Base-by-base conservation (phyloP, 1,284 basidiomycete species). In the Violaceomyces palustris region DNA sequence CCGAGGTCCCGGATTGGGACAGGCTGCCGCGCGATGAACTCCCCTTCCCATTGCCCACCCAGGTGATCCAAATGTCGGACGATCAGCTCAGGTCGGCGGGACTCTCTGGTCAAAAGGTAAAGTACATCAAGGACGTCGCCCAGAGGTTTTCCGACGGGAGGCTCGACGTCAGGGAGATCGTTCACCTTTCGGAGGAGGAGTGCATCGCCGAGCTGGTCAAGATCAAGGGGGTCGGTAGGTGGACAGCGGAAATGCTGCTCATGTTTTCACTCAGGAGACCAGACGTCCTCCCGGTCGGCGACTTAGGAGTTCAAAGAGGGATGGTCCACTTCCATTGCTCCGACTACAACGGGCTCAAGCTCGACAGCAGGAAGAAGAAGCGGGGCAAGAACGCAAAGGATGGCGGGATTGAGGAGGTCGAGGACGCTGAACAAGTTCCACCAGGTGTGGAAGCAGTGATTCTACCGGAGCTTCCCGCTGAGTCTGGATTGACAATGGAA, bases 211-310 rank as follows among this genome's bases (percentile, higher is more conserved):
- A 64, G 44, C 60, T 72, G 6, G 56, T 56, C 25, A 53, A 66
- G 38, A 56, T 62, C 45, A 69, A 66, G 38, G 68, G 68, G 10
- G 69, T 72, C 2, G 68, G 68, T n/a, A 41, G 51, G 23, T 72
- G 69, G 68, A 71, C 69, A 10, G 67, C 65, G 32, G 60, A 72
- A 43, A 72, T 72, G 69, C 50, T 69, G 14, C 54, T 72, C 24
- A 71, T 72, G 60, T 72, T 72, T 41, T 68, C 69, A 12, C 48
- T 71, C 48, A 58, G 68, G 32, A 53, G 51, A 29, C 64, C 68
- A 14, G 45, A 71, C 35, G 55, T 72, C 7, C 50, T 72, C 9
- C 67, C 69, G 6, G 59, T 60, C 21, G 68, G 60, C 12, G 69
- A 72, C 35, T 53, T 72, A 3, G 69, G 69, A 22, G 61, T 72